phyloP scores from a whole-genome alignment of 208 protist genomes.

The Acanthamoeba comandoni region DNA sequence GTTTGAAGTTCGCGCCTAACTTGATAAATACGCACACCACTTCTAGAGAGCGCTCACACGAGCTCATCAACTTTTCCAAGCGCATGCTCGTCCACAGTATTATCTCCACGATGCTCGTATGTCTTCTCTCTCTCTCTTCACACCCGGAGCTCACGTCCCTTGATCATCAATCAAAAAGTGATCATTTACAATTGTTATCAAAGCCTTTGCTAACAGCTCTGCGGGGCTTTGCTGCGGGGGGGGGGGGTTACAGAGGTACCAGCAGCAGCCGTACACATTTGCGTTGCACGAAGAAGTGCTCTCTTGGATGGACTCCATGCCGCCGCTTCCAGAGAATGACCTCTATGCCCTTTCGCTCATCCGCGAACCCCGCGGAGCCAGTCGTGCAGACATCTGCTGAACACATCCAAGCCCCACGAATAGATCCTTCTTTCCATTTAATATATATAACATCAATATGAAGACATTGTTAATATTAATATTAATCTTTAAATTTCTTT shows the following conservation, averaged over 20 bases:
- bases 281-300: constrained; percentile 12
- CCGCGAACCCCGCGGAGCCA: constrained; percentile 15
- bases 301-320: constrained; percentile 24
- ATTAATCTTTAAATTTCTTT: no score
- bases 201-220: neutral
- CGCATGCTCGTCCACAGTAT: constrained; percentile 54
- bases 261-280: constrained; percentile 43
- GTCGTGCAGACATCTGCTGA: constrained; percentile 43
- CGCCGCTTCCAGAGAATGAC: constrained; percentile 22
- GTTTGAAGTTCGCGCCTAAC: no score
- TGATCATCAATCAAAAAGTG: neutral
- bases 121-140: neutral
- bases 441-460: no score
- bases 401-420: no score
- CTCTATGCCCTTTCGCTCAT: constrained; percentile 36
- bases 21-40: no score
- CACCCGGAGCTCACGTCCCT: neutral
- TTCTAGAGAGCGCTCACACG: neutral
- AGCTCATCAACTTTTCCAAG: constrained; percentile 71
- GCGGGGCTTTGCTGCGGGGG: no score
- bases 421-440: no score
- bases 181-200: neutral
- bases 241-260: constrained; percentile 15
- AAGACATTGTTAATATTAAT: no score
- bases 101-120: constrained; percentile 54